A percentile compares a stretch with the other conserved stretches of the same genome.
phyloP scores from a whole-genome alignment of 2,329 filamentous ascomycete genomes.

The Cucurbitaria berberidis region DNA sequence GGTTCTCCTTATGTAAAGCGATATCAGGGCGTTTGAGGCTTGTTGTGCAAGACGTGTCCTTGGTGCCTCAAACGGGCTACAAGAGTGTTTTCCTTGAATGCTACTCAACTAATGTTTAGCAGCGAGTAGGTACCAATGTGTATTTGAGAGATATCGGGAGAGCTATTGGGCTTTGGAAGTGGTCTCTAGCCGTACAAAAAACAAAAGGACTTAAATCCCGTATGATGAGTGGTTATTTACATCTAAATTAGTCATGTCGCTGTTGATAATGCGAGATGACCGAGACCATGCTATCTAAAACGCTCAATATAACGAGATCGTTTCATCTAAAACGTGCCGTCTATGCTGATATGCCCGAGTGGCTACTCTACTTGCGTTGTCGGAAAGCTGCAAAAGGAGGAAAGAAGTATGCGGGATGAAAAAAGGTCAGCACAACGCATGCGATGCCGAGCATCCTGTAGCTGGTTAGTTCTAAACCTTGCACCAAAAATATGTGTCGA shows the following conservation, averaged over 20 bases:
- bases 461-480: conserved; percentile 2
- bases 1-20: conserved; percentile 17
- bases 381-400: conserved; percentile 36
- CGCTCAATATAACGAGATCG: background rate
- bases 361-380: conserved; percentile 9
- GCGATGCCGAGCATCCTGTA: conserved; percentile 37
- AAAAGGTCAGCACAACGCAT: conserved; percentile 30
- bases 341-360: background rate
- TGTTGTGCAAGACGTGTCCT: background rate
- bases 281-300: background rate
- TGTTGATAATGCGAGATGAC: background rate
- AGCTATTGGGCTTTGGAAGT: background rate
- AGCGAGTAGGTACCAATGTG: no score
- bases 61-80: no score
- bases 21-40: background rate
- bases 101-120: no score
- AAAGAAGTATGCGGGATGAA: conserved; percentile 37
- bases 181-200: background rate
- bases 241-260: background rate
- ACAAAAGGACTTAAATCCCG: no score
- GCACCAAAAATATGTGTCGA: background rate
- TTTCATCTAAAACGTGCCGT: background rate
- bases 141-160: background rate
- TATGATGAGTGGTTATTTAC: background rate
- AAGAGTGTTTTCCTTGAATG: no score